Base-by-base conservation (phyloP, 164 flowering plant species). In the Magnolia sinica region DNA sequence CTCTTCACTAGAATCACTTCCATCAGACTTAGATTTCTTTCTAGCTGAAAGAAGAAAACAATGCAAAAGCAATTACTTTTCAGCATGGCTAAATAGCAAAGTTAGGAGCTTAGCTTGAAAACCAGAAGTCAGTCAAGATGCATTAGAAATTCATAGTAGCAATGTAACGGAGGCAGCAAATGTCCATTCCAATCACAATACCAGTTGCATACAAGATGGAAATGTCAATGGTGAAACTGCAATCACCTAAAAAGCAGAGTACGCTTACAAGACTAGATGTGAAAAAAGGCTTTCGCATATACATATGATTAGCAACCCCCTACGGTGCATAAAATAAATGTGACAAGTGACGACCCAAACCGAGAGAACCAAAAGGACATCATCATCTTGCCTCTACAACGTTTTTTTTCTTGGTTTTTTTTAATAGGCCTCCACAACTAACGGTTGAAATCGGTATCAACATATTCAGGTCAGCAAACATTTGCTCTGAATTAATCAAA, bases 1-100 rank as follows among this genome's bases (percentile, higher is more conserved):
- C 45, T 91, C 97, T n/a, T 91, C 95, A 75, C 79, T 76, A 63
- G 93, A 90, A 27, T 89, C 93, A 81, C 87, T 92, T 77, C 80
- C 89, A 83, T 86, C 88, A 23, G 92, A 89, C 74, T 86, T 91
- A 27, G 92, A 85, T 77, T 86, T 92, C 83, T 66, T 90, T 81
- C 68, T 90, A 61, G 86, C 97, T 96, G 76, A 73, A 87, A 71
- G 37, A 6, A 79, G 74, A 37, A 73, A 58, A 72, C 61, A 20
- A 67, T 64, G 68, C 22, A 79, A 52, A 20, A 50, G 14, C 2
- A 52, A 27, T 68, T 1, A 73, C 23, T 64, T 77, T 3, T 70
- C 19, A 11, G 18, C 59, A 71, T 19, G 50, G 61, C 45, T 10
- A 7, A 71, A 49, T 23, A 8, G 8, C 27, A 71, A 71, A 49